Base-by-base conservation (phyloP, 2,329 filamentous ascomycete genomes). In the Alternaria ethzedia region DNA sequence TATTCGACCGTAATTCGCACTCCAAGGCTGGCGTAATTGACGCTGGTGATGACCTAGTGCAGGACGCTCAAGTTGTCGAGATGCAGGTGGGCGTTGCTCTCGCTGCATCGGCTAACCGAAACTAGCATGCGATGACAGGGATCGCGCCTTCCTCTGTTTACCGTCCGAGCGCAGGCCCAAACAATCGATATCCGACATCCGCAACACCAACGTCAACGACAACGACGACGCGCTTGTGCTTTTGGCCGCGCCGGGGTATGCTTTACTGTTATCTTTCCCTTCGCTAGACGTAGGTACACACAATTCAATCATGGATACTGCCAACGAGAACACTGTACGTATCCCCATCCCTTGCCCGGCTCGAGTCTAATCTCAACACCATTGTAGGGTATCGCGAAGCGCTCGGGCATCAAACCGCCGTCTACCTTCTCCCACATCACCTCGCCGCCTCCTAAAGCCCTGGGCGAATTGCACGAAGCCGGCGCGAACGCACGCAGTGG, bases 401-500 rank as follows among this genome's bases (percentile, higher is more conserved):
- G 74, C 25, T 77, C 77, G 44, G 77, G 76, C 50, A 58, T 80
- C 13, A 75, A 72, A 57, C 73, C 69, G 10, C 74, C 76, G 12
- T 68, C 74, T 3, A 75, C 71, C 47, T 66, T 76, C 26, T 66
- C 67, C 25, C 59, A 71, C 44, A 57, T 75, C 26, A 63, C 50
- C 46, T 61, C 72, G 2, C 72, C 75, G 43, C 72, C 74, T 11
- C 62, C 71, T 28, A 70, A 72, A 20, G 74, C 78, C 49, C 81
- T 88, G 44, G 76, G 75, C 62, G 86, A 88, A 70, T 80, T 88
- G 76, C 84, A 82, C 28, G 79, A 83, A 5, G 82, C 85, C 12
- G 82, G 81, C 44, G 84, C 83, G 68, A 90, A 90, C 74, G 79
- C 83, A 69, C 85, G 86, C 56, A 77, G 75, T 36, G 80, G 78